Conservation (phyloP, 2,329 filamentous ascomycete genomes). For the Talaromyces islandicus region DNA sequence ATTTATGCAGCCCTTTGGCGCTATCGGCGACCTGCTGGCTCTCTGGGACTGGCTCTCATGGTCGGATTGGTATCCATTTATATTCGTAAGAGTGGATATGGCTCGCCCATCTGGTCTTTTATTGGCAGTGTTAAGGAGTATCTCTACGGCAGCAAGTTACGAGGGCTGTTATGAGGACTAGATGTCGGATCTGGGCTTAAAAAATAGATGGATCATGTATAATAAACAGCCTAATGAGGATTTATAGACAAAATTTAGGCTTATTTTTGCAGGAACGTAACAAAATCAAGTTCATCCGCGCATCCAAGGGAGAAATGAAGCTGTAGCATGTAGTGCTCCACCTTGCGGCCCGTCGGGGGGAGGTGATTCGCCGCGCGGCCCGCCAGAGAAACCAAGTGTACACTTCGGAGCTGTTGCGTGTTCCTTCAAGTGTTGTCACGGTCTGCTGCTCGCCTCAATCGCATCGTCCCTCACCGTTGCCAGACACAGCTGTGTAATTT, state of each 20-base stretch:
- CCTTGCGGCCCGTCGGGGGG: background rate
- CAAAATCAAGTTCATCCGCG: background rate
- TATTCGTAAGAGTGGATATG: slow-evolving; percentile 46
- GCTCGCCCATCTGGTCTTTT: slow-evolving; percentile 28
- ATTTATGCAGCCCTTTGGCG: slow-evolving; percentile 50
- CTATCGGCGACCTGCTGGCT: slow-evolving; percentile 60
- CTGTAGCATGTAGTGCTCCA: background rate
- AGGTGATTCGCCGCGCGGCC: background rate
- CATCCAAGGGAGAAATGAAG: background rate
- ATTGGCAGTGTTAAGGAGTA: slow-evolving; percentile 21
- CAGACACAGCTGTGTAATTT: background rate
- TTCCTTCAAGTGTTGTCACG: background rate
- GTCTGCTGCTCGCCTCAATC: background rate
- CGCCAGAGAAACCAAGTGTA: slow-evolving; percentile 11
- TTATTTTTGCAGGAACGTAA: background rate
- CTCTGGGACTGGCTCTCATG: slow-evolving; percentile 58
- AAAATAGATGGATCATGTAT: background rate
- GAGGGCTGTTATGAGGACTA: background rate
- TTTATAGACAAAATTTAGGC: background rate
- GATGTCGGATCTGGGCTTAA: background rate
- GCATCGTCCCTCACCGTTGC: background rate
- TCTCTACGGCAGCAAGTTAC: slow-evolving; percentile 12
- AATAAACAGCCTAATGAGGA: background rate
- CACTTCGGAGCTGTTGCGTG: slow-evolving; percentile 5
- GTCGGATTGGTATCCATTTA: slow-evolving; percentile 65